Evolutionary conservation across 768 basidiomycete genomes (phyloP), one percentile per base, ranked within the genome.

Genomic region (Lentinula sp.): DNA sequence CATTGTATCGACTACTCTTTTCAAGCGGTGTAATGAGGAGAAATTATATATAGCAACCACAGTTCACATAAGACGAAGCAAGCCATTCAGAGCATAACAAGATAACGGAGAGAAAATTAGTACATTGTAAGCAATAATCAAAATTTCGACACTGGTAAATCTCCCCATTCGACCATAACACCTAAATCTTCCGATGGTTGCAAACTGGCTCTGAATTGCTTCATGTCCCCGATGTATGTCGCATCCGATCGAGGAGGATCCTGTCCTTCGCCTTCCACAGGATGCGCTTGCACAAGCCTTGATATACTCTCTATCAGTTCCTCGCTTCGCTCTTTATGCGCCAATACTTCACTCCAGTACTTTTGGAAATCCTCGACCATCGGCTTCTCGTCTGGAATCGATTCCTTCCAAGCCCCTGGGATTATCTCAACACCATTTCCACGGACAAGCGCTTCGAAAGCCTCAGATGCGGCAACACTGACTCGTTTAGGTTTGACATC

Each of bases 101-200:
- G 28, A 43, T 16, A 43, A 41, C 54, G 16, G 20, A 15, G 6
- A 4, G 5, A 56, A 13, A 41, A 39, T 28, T 39, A 56, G n/a
- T 13, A 28, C 28, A 28, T 28, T 28, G 3, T 28, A 28, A 54
- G 8, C 8, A 37, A 18, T 13, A 6, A 46, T 46, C 46, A 88
- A 49, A 84, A 79, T 63, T 79, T 86, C 2, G 87, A 70, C 6
- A 74, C 70, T 18, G 88, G 88, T 57, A 90, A 75, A 74, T 92
- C 91, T 37, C 82, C 83, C 89, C 89, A 92, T 55, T 85, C 74
- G 0, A 86, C 86, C 64, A 93, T 75, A 2, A 92, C 86, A 42
- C 78, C 78, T n/a, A 89, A 82, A 63, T 80, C 79, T 32, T 79
- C 77, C 4, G 88, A 81, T 16, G 79, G 71, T 45, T 71, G 68